Percentiles rank a stretch among this genome's conserved stretches.
Evolutionary conservation across 176 grass and related monocot species (phyloP).

Genomic region (Musa itinerans): DNA sequence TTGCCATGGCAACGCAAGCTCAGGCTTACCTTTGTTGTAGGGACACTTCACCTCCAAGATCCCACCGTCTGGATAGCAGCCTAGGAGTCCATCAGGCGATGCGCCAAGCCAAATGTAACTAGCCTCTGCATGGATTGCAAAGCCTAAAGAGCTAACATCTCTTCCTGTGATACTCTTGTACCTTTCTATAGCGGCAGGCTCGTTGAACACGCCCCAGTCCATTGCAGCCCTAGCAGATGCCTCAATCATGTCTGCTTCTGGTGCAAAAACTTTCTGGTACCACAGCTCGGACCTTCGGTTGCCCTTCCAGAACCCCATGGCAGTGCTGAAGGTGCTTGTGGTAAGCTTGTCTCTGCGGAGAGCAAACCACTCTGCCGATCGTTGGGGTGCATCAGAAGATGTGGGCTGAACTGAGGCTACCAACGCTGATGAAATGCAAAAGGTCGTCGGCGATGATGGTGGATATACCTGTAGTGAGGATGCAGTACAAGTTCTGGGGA

Average conservation of each 20-base stretch:
- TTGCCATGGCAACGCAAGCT: slow-evolving; percentile 74
- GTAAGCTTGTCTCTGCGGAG: slow-evolving; percentile 96
- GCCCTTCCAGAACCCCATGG: slow-evolving; percentile 81
- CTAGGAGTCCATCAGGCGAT: slow-evolving; percentile 83
- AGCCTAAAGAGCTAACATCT: slow-evolving; percentile 57
- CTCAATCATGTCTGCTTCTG: slow-evolving; percentile 39
- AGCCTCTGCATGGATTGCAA: slow-evolving; percentile 64
- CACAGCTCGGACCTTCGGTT: slow-evolving; percentile 72
- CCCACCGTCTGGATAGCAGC: slow-evolving; percentile 56
- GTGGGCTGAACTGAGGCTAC: slow-evolving; percentile 42
- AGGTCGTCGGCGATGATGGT: slow-evolving; percentile 29
- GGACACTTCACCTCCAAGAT: slow-evolving; percentile 96
- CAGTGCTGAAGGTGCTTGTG: slow-evolving; percentile 92
- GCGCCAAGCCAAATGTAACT: slow-evolving; percentile 83
- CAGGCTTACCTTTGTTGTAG: slow-evolving; percentile 93
- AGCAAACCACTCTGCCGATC: slow-evolving; percentile 96
- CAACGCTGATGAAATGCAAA: slow-evolving; percentile 34
- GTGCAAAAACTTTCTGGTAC: slow-evolving; percentile 76
- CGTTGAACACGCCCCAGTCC: slow-evolving; percentile 78
- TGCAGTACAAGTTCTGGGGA: slow-evolving; percentile 53
- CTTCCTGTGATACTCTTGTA: slow-evolving; percentile 78
- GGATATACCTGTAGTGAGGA: slow-evolving; percentile 38
- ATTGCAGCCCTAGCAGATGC: slow-evolving; percentile 65
- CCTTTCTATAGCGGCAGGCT: slow-evolving; percentile 57
- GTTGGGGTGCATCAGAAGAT: slow-evolving; percentile 52